These are phyloP conservation scores for Nigrospora sphaerica DNA, from an alignment of 2,329 filamentous ascomycete species.

Conservation along the genomic window DNA sequence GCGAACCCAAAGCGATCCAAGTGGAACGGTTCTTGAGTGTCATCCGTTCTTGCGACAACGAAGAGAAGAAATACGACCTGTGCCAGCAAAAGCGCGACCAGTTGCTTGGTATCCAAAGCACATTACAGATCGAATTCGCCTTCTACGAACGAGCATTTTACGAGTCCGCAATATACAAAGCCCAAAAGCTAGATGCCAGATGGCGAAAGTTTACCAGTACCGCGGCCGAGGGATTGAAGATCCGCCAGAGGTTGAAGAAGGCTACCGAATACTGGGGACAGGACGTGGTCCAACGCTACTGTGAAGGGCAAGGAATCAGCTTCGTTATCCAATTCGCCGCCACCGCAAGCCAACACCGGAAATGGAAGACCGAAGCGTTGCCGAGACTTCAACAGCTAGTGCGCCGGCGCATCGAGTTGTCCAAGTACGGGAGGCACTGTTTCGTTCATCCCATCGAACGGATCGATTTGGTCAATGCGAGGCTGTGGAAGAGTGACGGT, in stretches of 20 bases:
- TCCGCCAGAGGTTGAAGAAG: not conserved
- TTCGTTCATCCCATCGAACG: not conserved
- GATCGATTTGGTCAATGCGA: conserved; percentile 1
- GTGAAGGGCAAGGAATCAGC: not conserved
- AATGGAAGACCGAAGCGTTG: conserved; percentile 1
- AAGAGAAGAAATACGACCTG: not conserved
- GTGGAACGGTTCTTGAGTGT: not conserved
- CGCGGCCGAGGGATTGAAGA: not conserved
- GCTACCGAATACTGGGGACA: not conserved
- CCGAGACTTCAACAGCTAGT: conserved; percentile 1
- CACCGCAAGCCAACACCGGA: not conserved
- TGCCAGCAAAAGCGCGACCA: conserved; percentile 1
- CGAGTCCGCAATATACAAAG: not conserved
- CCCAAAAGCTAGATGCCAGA: not conserved
- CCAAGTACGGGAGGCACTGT: not conserved
- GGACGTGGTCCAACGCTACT: not conserved
- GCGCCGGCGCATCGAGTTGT: not conserved
- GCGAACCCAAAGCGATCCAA: not conserved
- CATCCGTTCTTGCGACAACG: not conserved
- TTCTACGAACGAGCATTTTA: not conserved
- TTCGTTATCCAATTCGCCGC: conserved; percentile 1
- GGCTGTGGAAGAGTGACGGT: not conserved
- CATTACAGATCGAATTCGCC: not conserved
- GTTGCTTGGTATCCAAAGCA: not conserved
- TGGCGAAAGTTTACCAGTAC: not conserved